These are phyloP conservation scores for Ensete ventricosum DNA, from an alignment of 176 grass and related monocot species.

Conservation along the genomic window DNA sequence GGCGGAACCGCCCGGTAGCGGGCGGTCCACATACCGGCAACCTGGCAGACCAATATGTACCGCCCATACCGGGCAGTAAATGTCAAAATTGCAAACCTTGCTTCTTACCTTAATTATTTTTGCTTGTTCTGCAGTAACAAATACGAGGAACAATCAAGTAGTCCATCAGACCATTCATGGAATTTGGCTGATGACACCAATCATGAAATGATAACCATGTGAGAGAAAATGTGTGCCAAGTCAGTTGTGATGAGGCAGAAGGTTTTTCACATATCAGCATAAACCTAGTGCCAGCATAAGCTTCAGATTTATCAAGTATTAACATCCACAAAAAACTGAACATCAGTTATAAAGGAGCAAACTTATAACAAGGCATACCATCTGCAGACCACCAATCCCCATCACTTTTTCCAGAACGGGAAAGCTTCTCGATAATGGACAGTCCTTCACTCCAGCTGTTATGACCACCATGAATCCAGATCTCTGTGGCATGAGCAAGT, in stretches of 20 bases:
- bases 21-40: too few species aligned
- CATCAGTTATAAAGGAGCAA: conserved; percentile 1
- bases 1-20: too few species aligned
- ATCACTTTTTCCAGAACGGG: conserved; percentile 44
- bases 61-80: too few species aligned
- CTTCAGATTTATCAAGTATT: not conserved
- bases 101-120: too few species aligned
- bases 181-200: too few species aligned
- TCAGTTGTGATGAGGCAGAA: not conserved
- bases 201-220: not conserved
- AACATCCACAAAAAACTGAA: not conserved
- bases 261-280: not conserved
- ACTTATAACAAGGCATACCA: conserved; percentile 27
- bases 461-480: conserved; percentile 93
- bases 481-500: conserved; percentile 54
- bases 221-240: too few species aligned
- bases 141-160: too few species aligned
- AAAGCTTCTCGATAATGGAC: conserved; percentile 48
- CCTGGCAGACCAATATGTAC: too few species aligned
- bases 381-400: conserved; percentile 88
- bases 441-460: conserved; percentile 79
- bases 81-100: too few species aligned
- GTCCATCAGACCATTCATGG: too few species aligned
- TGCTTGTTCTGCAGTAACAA: too few species aligned
- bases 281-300: conserved; percentile 14